phyloP scores from a whole-genome alignment of 2,329 filamentous ascomycete species.

The Exophiala sp. region DNA sequence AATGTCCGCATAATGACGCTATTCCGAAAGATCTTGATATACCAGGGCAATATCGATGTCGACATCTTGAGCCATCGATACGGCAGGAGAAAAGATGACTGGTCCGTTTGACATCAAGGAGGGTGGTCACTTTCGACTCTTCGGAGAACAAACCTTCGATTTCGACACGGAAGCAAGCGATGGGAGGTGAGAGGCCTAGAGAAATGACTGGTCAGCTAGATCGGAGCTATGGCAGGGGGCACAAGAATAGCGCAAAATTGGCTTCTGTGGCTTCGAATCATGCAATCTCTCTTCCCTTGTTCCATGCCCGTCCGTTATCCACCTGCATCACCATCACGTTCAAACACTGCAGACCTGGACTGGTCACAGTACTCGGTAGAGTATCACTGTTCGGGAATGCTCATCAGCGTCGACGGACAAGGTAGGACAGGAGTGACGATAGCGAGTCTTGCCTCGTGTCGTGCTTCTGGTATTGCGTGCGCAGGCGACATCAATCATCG shows the following conservation, averaged over 20 bases:
- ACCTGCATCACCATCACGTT: conserved; percentile 12
- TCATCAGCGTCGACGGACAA: no score
- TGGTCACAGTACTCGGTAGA: no score
- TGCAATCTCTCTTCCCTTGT: conserved; percentile 15
- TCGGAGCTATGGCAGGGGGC: not conserved
- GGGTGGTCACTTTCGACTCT: not conserved
- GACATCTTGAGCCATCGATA: not conserved
- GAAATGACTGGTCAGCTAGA: conserved; percentile 1
- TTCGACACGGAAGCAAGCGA: not conserved
- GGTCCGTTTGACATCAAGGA: not conserved
- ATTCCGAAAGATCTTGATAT: not conserved
- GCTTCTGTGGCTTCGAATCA: conserved; percentile 16
- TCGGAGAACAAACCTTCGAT: not conserved
- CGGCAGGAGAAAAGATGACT: not conserved
- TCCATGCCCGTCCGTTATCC: not conserved
- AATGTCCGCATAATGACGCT: not conserved
- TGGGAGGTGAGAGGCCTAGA: not conserved
- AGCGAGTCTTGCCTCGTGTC: no score
- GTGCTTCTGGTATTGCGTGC: no score
- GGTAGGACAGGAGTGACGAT: no score
- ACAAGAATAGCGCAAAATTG: conserved; percentile 4
- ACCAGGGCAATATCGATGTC: not conserved
- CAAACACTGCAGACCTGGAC: not conserved
- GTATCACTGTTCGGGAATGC: no score
- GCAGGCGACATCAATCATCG: no score